A percentile compares a stretch with the other conserved stretches of the same genome.
phyloP scores from a whole-genome alignment of 805 yeast species.

The Debaryomyces castellii region DNA sequence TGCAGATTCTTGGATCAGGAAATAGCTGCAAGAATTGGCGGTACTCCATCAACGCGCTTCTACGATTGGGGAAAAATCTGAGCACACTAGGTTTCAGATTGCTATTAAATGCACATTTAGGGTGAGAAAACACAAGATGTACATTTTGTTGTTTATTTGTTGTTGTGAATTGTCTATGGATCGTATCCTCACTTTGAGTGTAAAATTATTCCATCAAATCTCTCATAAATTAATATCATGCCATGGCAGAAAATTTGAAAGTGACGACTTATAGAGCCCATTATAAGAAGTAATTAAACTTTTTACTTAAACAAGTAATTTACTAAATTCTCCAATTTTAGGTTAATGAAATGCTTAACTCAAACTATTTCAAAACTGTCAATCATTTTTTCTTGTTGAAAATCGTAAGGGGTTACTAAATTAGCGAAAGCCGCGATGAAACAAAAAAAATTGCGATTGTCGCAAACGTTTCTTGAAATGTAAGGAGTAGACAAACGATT shows the following conservation, averaged over 20 bases:
- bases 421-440: background rate
- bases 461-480: background rate
- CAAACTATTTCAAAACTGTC: background rate
- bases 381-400: background rate
- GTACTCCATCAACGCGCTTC: background rate
- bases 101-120: background rate
- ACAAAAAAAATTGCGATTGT: background rate
- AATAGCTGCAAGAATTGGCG: background rate
- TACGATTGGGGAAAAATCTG: too few relatives aligned
- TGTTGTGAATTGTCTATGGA: too few relatives aligned
- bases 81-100: background rate
- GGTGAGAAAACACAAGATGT: background rate
- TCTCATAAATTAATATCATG: too few relatives aligned
- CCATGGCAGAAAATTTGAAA: too few relatives aligned
- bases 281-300: background rate
- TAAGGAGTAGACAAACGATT: background rate
- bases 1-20: background rate
- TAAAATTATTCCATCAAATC: too few relatives aligned
- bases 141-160: background rate
- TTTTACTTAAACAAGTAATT: background rate
- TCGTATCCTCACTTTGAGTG: too few relatives aligned
- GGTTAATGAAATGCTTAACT: background rate
- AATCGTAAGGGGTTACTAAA: background rate
- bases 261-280: background rate
- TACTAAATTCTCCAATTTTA: background rate